Percentiles rank a stretch among this genome's conserved stretches.
Conservation (phyloP, 2,329 filamentous ascomycete species). For the Colletotrichum eleusines region DNA sequence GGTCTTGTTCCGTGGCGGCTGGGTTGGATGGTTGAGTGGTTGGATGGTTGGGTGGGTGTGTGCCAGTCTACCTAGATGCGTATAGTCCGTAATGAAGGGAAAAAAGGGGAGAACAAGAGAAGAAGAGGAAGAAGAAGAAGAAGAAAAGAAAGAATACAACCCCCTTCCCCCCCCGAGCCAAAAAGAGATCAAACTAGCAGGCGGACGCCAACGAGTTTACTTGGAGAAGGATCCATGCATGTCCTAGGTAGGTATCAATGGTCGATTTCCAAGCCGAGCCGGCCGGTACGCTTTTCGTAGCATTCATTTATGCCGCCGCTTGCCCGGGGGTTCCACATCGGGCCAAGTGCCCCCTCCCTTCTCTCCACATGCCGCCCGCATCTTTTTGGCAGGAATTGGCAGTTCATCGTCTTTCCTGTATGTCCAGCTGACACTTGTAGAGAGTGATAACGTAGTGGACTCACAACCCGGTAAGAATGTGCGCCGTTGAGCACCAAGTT, state of each 20-base stretch:
- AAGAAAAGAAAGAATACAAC: neutral
- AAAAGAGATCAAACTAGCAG: neutral
- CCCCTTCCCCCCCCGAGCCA: neutral
- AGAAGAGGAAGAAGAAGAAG: neutral
- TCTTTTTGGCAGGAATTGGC: neutral
- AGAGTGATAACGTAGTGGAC: neutral
- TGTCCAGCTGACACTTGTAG: neutral
- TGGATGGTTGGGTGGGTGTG: neutral
- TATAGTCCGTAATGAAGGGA: neutral
- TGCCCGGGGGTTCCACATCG: conserved; percentile 10
- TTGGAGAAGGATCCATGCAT: conserved; percentile 2
- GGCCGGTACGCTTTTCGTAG: conserved; percentile 3
- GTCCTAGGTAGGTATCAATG: neutral
- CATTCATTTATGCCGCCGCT: conserved; percentile 17
- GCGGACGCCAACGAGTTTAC: conserved; percentile 7
- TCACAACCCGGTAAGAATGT: too few relatives aligned
- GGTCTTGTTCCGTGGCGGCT: neutral
- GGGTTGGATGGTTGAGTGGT: neutral
- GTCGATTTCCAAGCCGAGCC: neutral
- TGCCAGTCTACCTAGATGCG: neutral
- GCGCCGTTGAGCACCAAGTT: conserved; percentile 10
- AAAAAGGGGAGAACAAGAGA: neutral
- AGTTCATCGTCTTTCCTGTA: neutral
- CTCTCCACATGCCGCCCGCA: neutral
- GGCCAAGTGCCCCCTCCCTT: conserved; percentile 3